Evolutionary conservation across 495 filamentous ascomycete genomes (phyloP), one percentile per base, ranked within the genome.

Genomic region (Xylaria nigripes): DNA sequence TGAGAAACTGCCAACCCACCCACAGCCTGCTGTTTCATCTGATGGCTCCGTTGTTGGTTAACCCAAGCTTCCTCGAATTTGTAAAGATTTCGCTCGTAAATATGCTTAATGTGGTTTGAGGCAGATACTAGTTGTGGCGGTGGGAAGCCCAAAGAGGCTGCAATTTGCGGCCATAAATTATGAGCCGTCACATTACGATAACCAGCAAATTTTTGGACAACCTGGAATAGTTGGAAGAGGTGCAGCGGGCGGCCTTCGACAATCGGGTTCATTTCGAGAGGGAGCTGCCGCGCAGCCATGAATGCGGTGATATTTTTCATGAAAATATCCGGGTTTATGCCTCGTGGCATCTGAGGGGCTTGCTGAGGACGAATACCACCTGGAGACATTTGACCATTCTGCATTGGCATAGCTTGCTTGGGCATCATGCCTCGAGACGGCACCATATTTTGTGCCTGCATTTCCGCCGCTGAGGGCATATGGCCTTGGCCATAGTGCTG

Each of bases 1-100:
- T 67, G 69, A 58, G 64, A 55, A 64, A 71, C 48, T 53, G 72
- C 61, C 68, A 73, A 64, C 55, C 70, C 69, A 62, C 70, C 29
- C 65, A 70, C 58, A 68, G 62, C 8, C 30, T 77, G 69, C 52
- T 82, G 79, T 61, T 85, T 79, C 68, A 79, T 76, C 21, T 77
- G 72, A 55, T 82, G 80, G 48, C 76, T 80, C 58, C 80, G 78
- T 22, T 84, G 82, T 54, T 74, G 77, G 29, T 69, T 74, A 13
- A 81, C 61, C 69, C 80, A 87, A n/a, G 79, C 80, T 48, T 85
- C 81, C 63, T 96, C 91, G 61, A 90, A 96, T 22, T 73, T 74
- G 19, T 70, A 25, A 4, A 96, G 68, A 55, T 92, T 89, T 41
- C 82, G 76, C 56, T 89, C 83, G 69, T 88, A 95, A 36, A 87